These are phyloP conservation scores for Ceratobasidium sp. DNA, from an alignment of 1,284 basidiomycete genomes.

Conservation along the genomic window DNA sequence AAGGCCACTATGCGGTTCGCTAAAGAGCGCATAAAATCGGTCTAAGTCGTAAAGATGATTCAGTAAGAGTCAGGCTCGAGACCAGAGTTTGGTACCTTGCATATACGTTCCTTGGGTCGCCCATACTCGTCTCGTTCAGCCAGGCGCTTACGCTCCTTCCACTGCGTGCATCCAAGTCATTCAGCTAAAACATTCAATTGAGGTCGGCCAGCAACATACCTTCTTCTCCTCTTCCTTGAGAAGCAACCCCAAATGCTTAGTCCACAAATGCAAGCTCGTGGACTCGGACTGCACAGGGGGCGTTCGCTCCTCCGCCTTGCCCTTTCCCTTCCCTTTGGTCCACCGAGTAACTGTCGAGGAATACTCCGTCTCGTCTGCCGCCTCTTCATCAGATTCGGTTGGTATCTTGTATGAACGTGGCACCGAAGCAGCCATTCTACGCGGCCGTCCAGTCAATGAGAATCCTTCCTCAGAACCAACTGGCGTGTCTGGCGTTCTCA, in stretches of 20 bases:
- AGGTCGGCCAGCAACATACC: slow-evolving; percentile 28
- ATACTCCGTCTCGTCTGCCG: slow-evolving; percentile 12
- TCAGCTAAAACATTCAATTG: slow-evolving; percentile 21
- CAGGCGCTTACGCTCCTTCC: slow-evolving; percentile 42
- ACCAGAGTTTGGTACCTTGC: slow-evolving; percentile 20
- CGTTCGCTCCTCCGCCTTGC: slow-evolving; percentile 15
- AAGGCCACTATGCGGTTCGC: slow-evolving; percentile 21
- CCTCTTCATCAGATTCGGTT: slow-evolving; percentile 37
- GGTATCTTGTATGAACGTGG: slow-evolving; percentile 36
- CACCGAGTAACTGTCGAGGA: background rate
- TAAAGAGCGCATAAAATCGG: slow-evolving; percentile 40
- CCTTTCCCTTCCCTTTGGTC: slow-evolving; percentile 30
- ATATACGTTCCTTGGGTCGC: slow-evolving; percentile 36
- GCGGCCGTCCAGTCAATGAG: slow-evolving; percentile 23
- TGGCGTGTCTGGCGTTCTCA: slow-evolving; percentile 48
- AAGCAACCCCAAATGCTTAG: slow-evolving; percentile 43
- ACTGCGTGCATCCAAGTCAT: slow-evolving; percentile 17
- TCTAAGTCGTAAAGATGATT: background rate
- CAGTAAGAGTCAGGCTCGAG: background rate
- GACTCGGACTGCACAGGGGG: slow-evolving; percentile 33
- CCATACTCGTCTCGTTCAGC: slow-evolving; percentile 32
- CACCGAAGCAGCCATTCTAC: slow-evolving; percentile 36
- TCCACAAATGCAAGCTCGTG: slow-evolving; percentile 37
- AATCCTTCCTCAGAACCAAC: slow-evolving; percentile 46
- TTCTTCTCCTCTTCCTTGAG: slow-evolving; percentile 45